Evolutionary conservation across 2,329 filamentous ascomycete species (phyloP), one percentile per base, ranked within the genome.

Genomic region (Aureobasidium sp.): DNA sequence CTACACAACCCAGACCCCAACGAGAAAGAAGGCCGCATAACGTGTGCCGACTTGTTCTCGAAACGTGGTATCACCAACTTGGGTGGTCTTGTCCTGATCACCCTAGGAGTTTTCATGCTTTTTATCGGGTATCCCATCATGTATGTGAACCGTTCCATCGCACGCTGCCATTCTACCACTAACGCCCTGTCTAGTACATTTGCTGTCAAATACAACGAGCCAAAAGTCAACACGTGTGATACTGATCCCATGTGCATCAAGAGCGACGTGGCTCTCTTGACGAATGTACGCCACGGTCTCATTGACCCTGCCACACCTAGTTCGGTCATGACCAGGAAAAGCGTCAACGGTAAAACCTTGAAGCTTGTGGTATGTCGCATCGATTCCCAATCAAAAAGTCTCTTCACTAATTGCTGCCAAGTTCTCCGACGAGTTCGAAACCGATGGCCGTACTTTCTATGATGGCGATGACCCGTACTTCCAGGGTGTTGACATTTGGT

Each of bases 401-500:
- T n/a, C 17, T 54, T 38, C 4, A 17, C 62, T 51, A 27, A 57
- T 27, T 19, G 3, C 31, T 43, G 10, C 31, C 10, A 63, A 83
- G 77, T 88, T 87, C 67, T 88, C 85, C 3, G 86, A 89, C 68
- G 86, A 89, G 67, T 89, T 89, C 71, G 87, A 87, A 64, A 79
- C 72, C 2, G 78, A 81, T 51, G 85, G 85, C 19, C 79, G 86
- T 51, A 86, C 85, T 3, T 89, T 89, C 67, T 89, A 88, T 68
- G 80, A 84, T 42, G 84, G 81, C 6, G 86, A 89, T 66, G 86
- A 89, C 68, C 80, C 86, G 0, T 89, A 79, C 68, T 88, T 84
- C 67, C 80, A 85, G 68, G 86, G 79, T 25, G 79, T 87, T 37
- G 84, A 89, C 69, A 75, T 88, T 49, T 88, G 85, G 85, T 89